A percentile compares a stretch with the other conserved stretches of the same genome.
Evolutionary conservation across 75 land plant species (phyloP).

Genomic region (Pinus tabuliformis): DNA sequence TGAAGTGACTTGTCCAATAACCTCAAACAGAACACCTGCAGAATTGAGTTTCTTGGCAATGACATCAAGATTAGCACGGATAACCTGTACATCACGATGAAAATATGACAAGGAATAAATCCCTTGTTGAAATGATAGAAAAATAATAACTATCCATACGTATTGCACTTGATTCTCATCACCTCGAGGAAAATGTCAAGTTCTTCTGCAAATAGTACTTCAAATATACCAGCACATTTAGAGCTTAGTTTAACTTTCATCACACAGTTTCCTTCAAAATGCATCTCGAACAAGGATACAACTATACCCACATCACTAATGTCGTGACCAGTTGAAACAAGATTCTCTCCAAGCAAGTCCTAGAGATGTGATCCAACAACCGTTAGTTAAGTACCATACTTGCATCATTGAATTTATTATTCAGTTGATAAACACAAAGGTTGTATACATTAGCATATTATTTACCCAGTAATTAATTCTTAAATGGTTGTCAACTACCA

Average conservation of each 20-base stretch:
- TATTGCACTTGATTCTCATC: neutral
- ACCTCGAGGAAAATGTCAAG: too few species aligned
- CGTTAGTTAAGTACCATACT: neutral
- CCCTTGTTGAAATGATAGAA: neutral
- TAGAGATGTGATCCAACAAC: too few species aligned
- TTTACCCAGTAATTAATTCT: neutral
- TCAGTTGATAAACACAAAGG: neutral
- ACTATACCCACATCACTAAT: too few species aligned
- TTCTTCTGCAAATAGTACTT: too few species aligned
- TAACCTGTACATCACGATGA: conserved; percentile 30
- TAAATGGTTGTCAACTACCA: neutral
- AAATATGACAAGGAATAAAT: neutral
- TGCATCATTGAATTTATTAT: neutral
- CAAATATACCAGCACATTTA: too few species aligned
- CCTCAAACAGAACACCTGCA: conserved; percentile 44
- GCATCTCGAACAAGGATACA: too few species aligned
- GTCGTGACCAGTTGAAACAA: too few species aligned
- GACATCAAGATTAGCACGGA: conserved; percentile 32
- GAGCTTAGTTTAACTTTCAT: too few species aligned
- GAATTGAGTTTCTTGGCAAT: conserved; percentile 37
- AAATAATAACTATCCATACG: neutral
- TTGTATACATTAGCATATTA: too few species aligned
- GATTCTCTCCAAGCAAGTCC: too few species aligned
- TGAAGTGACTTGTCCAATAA: conserved; percentile 70
- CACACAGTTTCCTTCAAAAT: too few species aligned